Base-by-base conservation (phyloP, 164 flowering plant species). In the Vitis cinerea region DNA sequence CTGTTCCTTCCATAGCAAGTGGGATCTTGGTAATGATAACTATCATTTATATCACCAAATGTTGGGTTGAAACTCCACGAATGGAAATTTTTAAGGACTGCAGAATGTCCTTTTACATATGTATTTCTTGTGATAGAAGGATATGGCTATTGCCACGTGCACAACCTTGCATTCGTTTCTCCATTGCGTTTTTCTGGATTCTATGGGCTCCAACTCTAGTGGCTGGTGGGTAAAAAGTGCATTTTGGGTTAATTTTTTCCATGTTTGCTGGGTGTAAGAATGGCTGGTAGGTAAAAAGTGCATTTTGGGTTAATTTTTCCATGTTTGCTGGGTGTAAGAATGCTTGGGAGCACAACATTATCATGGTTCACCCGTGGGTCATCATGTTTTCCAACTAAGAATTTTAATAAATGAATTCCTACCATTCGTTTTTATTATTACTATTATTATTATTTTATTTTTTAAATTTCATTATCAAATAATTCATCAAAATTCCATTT, bases 231-330 rank as follows among this genome's bases (percentile, higher is more conserved):
- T 83, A 98, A 63, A 95, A 86, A 74, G 86, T 92, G 72, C 73
- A 78, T 47, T 78, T 96, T 5, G 94, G 97, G 16, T 70, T 96
- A 84, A 77, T 93, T 79, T 89, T 85, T 83, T n/a, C 95, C 99
- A 61, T 92, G 92, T 76, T 74, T 93, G 47, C 70, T 92, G 80
- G 99, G 97, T 75, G 84, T 92, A 70, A 89, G 83, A 81, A 90
- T 92, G 99, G 99, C 98, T 74, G 99, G 93, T 85, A 98, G 99
- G 10, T 83, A 98, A 63, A 95, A 86, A 74, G 86, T 92, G 72
- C 73, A 78, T 47, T 78, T 96, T 5, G 94, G 97, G 16, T 70
- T 96, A 84, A 77, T 93, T 79, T 89, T 85, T 83, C 95, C 99
- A 61, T 92, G 92, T 76, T 74, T 93, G 47, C 70, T 92, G 80